These are phyloP conservation scores for Apophysomyces elegans DNA, from an alignment of 371 early-diverging fungal species.

Conservation along the genomic window DNA sequence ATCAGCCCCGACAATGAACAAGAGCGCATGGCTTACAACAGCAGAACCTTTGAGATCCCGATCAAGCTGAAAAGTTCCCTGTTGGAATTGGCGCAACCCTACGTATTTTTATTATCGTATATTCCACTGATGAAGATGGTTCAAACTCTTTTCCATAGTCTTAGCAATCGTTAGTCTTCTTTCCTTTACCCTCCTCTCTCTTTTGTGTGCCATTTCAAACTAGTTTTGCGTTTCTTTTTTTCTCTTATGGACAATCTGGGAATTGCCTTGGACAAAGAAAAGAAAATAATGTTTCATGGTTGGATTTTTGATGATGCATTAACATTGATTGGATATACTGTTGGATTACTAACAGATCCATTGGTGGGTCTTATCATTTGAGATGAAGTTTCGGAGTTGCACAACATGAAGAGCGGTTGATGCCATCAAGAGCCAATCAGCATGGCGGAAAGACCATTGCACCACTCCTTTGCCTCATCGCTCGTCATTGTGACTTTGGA, in stretches of 20 bases:
- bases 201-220: too few relatives aligned
- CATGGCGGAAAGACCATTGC: background rate
- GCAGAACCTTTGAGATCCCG: conserved; percentile 25
- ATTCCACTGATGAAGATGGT: conserved; percentile 23
- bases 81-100: conserved; percentile 31
- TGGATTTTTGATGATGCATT: too few relatives aligned
- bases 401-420: conserved; percentile 1
- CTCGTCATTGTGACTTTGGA: conserved; percentile 12
- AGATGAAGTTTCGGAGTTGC: conserved; percentile 8
- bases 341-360: background rate
- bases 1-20: conserved; percentile 33
- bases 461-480: conserved; percentile 16
- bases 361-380: background rate
- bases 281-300: too few relatives aligned
- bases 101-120: conserved; percentile 37
- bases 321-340: too few relatives aligned
- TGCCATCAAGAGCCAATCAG: conserved; percentile 15
- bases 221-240: too few relatives aligned
- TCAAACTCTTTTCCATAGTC: background rate
- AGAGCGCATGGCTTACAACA: conserved; percentile 18
- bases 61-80: conserved; percentile 30
- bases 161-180: too few relatives aligned
- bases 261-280: too few relatives aligned
- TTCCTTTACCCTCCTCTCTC: too few relatives aligned
- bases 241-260: too few relatives aligned